A percentile compares a stretch with the other conserved stretches of the same genome.
Evolutionary conservation across 2,329 filamentous ascomycete species (phyloP).

Genomic region (Leptographium flavum): DNA sequence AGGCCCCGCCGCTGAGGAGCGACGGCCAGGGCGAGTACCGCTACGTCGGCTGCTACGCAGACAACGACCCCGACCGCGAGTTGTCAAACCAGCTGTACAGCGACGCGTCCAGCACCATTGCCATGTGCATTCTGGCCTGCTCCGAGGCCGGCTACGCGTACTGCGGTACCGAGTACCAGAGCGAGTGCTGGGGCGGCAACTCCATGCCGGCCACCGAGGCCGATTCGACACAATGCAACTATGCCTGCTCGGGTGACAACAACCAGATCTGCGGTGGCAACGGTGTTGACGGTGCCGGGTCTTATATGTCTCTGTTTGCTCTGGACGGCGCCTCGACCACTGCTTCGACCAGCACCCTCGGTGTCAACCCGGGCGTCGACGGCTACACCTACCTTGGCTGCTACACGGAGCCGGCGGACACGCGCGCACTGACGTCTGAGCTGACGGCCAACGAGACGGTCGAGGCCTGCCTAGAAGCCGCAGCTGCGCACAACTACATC

Average conservation of each 20-base stretch:
- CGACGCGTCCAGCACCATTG: constrained; percentile 26
- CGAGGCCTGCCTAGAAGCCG: constrained; percentile 12
- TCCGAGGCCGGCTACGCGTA: constrained; percentile 21
- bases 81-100: constrained; percentile 27
- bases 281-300: constrained; percentile 20
- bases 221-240: constrained; percentile 34
- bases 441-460: constrained; percentile 12
- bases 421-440: constrained; percentile 11
- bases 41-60: constrained; percentile 40
- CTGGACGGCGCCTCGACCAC: constrained; percentile 14
- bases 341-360: constrained; percentile 10
- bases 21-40: constrained; percentile 32
- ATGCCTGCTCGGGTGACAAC: constrained; percentile 31
- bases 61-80: constrained; percentile 40
- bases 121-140: constrained; percentile 30
- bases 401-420: constrained; percentile 15
- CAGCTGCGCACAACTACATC: constrained; percentile 9
- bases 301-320: constrained; percentile 35
- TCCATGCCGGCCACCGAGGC: constrained; percentile 28
- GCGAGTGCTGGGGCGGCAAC: constrained; percentile 41
- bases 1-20: constrained; percentile 31
- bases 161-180: constrained; percentile 33
- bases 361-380: constrained; percentile 21
- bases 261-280: constrained; percentile 40
- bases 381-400: constrained; percentile 21